These are phyloP conservation scores for Suhomyces yuchorum DNA, from an alignment of 1,139 yeast genomes.

Conservation along the genomic window DNA sequence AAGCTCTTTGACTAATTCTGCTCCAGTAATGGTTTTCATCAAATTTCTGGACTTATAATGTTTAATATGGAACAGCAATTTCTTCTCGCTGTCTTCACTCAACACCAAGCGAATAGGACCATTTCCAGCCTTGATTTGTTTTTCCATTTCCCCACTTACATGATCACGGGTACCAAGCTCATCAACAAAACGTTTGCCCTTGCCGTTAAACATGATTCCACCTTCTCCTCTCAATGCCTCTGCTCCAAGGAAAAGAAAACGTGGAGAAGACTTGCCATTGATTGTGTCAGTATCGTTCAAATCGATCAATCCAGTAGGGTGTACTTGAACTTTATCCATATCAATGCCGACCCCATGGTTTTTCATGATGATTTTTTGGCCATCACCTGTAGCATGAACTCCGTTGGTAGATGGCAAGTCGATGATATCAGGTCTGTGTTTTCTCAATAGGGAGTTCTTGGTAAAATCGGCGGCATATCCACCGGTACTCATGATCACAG, in stretches of 20 bases:
- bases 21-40: slow-evolving; percentile 54
- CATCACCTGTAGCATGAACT: slow-evolving; percentile 75
- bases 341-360: slow-evolving; percentile 66
- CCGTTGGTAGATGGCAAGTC: slow-evolving; percentile 75
- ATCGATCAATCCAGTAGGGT: slow-evolving; percentile 80
- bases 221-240: slow-evolving; percentile 81
- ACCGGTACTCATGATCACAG: slow-evolving; percentile 78
- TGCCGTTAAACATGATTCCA: slow-evolving; percentile 63
- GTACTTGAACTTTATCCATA: slow-evolving; percentile 78
- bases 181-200: slow-evolving; percentile 70
- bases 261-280: slow-evolving; percentile 39
- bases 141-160: slow-evolving; percentile 63
- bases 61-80: slow-evolving; percentile 58
- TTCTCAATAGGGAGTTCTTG: slow-evolving; percentile 49
- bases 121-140: slow-evolving; percentile 44
- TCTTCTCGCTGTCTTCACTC: slow-evolving; percentile 45
- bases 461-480: slow-evolving; percentile 71
- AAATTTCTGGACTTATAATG: slow-evolving; percentile 69
- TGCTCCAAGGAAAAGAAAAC: slow-evolving; percentile 72
- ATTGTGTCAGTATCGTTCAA: slow-evolving; percentile 56
- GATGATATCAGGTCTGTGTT: slow-evolving; percentile 63
- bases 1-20: slow-evolving; percentile 50
- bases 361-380: slow-evolving; percentile 60
- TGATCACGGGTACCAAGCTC: slow-evolving; percentile 72
- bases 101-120: slow-evolving; percentile 56